Evolutionary conservation across 106 monocot species (phyloP).

Genomic region (Allium fistulosum): DNA sequence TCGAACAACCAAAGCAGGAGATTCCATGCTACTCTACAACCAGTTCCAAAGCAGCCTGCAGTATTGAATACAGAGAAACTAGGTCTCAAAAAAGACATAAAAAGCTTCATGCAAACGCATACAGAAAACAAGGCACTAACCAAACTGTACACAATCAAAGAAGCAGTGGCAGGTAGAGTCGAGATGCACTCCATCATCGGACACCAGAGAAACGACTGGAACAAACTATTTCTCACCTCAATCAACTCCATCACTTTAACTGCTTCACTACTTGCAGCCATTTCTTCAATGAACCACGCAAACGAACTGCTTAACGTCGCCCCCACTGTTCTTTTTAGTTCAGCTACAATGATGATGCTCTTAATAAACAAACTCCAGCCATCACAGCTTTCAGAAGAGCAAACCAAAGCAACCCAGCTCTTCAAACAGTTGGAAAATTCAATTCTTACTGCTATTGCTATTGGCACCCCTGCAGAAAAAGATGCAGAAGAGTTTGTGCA

Average conservation of each 20-base stretch:
- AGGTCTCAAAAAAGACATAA: background rate
- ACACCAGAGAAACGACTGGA: conserved; percentile 53
- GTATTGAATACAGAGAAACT: background rate
- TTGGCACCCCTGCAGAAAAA: background rate
- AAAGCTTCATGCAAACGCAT: background rate
- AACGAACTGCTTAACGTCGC: background rate
- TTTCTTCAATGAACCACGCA: background rate
- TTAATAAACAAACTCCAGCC: background rate
- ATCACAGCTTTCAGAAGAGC: conserved; percentile 31
- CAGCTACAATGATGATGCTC: background rate
- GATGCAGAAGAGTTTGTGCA: conserved; percentile 48
- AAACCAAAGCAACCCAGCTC: conserved; percentile 56
- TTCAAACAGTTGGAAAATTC: conserved; percentile 57
- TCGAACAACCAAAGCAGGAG: background rate
- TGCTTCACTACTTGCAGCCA: conserved; percentile 37
- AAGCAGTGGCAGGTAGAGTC: conserved; percentile 35
- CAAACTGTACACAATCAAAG: conserved; percentile 29
- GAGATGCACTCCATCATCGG: conserved; percentile 53
- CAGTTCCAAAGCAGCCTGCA: background rate
- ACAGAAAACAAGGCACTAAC: background rate
- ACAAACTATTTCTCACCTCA: conserved; percentile 40
- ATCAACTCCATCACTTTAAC: conserved; percentile 42
- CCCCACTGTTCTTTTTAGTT: conserved; percentile 6
- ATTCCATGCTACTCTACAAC: background rate
- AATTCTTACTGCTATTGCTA: conserved; percentile 19